Evolutionary conservation across 1,139 yeast genomes (phyloP), one percentile per base, ranked within the genome.

Genomic region (Taiozyma sp.): DNA sequence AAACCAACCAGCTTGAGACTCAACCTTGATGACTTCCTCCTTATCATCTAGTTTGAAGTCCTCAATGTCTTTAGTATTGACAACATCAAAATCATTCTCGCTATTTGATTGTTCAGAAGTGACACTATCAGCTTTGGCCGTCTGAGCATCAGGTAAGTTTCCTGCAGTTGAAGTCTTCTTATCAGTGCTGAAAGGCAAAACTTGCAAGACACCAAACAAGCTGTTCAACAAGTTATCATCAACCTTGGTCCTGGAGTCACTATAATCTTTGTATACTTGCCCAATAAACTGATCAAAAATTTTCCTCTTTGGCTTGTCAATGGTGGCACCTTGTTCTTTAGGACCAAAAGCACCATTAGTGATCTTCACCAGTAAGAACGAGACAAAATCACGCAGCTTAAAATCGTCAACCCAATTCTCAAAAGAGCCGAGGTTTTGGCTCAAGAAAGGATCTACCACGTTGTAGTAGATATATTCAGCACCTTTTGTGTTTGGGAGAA

Each of bases 401-500:
- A 45, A 16, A 3, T 43, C 48, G 8, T 55, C 47, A 5, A 58
- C 22, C 47, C 49, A 53, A 1, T 29, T 19, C 42, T 60, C 63
- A 19, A 60, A 45, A 10, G 54, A 50, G 4, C 42, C 27, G 42
- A 65, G 64, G 44, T 65, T 56, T 19, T 49, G 42, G 0, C 43
- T 27, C 44, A 66, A 45, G 23, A 60, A 54, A 4, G 69, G 68
- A 1, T 54, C 50, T 5, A 67, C 12, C 44, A 63, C 56, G 12
- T 51, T 51, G 44, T 51, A 54, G 56, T 65, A 67, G 6, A 68
- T 30, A 39, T 56, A 60, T 14, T 58, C 54, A 3, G 69, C 58
- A 7, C 71, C 71, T 47, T 61, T 60, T 4, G 67, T 59, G 55
- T 63, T 65, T 34, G 87, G 87, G 22, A 73, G 65, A 12, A 81